phyloP scores from a whole-genome alignment of 495 filamentous ascomycete species.

The Penicillium waksmanii region DNA sequence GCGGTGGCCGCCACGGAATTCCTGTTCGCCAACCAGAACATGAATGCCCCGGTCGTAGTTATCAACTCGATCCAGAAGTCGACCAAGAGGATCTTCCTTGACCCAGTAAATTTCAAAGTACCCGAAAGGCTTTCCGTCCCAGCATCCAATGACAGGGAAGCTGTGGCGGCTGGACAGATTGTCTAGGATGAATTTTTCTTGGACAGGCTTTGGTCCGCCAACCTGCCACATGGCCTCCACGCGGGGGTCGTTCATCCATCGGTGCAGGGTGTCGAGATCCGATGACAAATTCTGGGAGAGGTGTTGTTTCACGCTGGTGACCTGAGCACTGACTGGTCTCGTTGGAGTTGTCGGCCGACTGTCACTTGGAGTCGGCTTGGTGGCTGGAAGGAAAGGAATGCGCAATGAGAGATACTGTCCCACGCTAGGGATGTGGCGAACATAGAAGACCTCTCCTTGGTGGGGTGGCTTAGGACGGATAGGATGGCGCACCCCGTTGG shows the following conservation, averaged over 20 bases:
- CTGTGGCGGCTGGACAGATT: conserved; percentile 70
- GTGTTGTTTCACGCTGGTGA: conserved; percentile 32
- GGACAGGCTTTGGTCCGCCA: conserved; percentile 60
- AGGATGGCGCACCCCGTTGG: conserved; percentile 80
- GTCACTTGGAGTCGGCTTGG: conserved; percentile 6
- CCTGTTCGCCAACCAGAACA: conserved; percentile 88
- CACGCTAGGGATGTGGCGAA: conserved; percentile 79
- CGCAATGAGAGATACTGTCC: conserved; percentile 88
- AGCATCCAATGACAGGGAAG: conserved; percentile 91
- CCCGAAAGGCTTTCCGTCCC: conserved; percentile 94
- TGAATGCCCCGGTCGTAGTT: conserved; percentile 91
- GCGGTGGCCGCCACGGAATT: conserved; percentile 76
- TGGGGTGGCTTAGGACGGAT: conserved; percentile 85
- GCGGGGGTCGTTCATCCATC: conserved; percentile 89
- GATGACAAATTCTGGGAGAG: conserved; percentile 40
- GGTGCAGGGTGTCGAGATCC: conserved; percentile 78
- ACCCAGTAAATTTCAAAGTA: conserved; percentile 99
- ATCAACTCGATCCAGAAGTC: conserved; percentile 62
- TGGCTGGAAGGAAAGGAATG: conserved; percentile 58
- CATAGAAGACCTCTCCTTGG: conserved; percentile 88
- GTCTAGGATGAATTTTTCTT: conserved; percentile 69
- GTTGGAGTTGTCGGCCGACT: conserved; percentile 27
- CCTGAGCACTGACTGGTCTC: conserved; percentile 32
- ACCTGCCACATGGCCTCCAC: conserved; percentile 83
- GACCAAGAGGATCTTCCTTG: conserved; percentile 83